Base-by-base conservation (phyloP, 208 protist species). In the Trypanosoma lewisi region DNA sequence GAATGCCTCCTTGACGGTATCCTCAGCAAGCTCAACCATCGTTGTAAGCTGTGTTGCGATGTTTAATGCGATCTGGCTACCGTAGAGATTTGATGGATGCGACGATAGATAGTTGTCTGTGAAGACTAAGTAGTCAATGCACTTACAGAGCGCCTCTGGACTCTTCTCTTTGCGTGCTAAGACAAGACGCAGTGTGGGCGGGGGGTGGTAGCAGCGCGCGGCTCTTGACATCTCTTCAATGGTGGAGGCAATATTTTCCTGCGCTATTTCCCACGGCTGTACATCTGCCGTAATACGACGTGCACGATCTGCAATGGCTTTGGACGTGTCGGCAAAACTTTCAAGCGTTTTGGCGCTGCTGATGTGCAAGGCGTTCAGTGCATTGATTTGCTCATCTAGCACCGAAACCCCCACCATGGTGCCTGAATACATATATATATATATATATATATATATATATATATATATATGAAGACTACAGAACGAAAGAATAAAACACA, bases 111-210 rank as follows among this genome's bases (percentile, higher is more conserved):
- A 92, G 61, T 83, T 81, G 30, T 89, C 75, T 5, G 89, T 78
- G 73, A 88, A 95, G n/a, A 95, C 85, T 2, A 95, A 75, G 60
- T 95, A 91, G 69, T 95, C 89, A 42, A 92, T 83, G 63, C 83
- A 91, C 11, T 80, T 78, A 27, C 78, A 75, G 0, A 95, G 54
- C 16, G 70, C 69, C 31, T 87, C 83, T 2, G 81, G 73, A 59
- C 67, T 77, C 31, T 70, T 80, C 25, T 93, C 85, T 36, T 80
- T 83, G 1, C 76, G 61, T 14, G 63, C 69, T 27, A 95, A 60
- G 28, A 95, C 89, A 14, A 78, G 75, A 6, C 75, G 60, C 30
- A 95, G 78, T 7, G 67, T 74, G 4, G 80, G 78, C 7, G 89
- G 89, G 1, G 85, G 85, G 45, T 95, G 85, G 69, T 95, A 95